Conservation (phyloP, 108 stramenopile species). For the Cyclotella sp. region DNA sequence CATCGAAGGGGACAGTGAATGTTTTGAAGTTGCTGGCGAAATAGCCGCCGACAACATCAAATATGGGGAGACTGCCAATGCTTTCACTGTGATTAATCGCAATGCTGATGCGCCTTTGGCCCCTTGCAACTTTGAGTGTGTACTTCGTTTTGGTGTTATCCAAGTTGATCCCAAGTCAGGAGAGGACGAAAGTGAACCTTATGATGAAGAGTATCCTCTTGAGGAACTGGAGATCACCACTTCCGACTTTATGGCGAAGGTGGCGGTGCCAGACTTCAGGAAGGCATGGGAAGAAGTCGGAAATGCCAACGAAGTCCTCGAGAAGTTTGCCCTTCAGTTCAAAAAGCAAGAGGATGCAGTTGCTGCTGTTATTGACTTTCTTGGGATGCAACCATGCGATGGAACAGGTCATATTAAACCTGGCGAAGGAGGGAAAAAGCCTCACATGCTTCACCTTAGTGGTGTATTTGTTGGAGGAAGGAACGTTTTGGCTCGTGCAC, state of each 20-base stretch:
- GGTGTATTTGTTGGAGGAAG: slow-evolving; percentile 83
- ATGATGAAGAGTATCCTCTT: slow-evolving; percentile 87
- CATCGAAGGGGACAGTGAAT: slow-evolving; percentile 65
- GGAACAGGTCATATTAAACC: slow-evolving; percentile 71
- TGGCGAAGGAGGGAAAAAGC: slow-evolving; percentile 67
- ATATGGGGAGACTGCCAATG: slow-evolving; percentile 70
- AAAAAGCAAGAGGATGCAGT: slow-evolving; percentile 81
- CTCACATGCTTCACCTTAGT: slow-evolving; percentile 81
- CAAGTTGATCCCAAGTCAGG: slow-evolving; percentile 75
- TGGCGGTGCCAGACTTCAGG: slow-evolving; percentile 76
- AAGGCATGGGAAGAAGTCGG: slow-evolving; percentile 77
- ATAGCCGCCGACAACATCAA: slow-evolving; percentile 58
- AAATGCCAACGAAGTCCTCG: slow-evolving; percentile 76
- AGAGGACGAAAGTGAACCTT: slow-evolving; percentile 72
- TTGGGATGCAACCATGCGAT: slow-evolving; percentile 91
- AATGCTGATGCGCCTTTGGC: slow-evolving; percentile 46
- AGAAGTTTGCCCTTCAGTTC: slow-evolving; percentile 87
- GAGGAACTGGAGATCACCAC: slow-evolving; percentile 80
- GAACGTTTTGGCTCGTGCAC: slow-evolving; percentile 80
- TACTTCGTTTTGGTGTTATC: slow-evolving; percentile 68
- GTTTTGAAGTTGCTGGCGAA: slow-evolving; percentile 55
- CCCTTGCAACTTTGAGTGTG: slow-evolving; percentile 61
- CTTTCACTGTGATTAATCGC: slow-evolving; percentile 73
- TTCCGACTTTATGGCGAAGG: slow-evolving; percentile 89
- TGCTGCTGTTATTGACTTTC: slow-evolving; percentile 71